Evolutionary conservation across 2,329 filamentous ascomycete species (phyloP).

Genomic region (Colletotrichum sp.): DNA sequence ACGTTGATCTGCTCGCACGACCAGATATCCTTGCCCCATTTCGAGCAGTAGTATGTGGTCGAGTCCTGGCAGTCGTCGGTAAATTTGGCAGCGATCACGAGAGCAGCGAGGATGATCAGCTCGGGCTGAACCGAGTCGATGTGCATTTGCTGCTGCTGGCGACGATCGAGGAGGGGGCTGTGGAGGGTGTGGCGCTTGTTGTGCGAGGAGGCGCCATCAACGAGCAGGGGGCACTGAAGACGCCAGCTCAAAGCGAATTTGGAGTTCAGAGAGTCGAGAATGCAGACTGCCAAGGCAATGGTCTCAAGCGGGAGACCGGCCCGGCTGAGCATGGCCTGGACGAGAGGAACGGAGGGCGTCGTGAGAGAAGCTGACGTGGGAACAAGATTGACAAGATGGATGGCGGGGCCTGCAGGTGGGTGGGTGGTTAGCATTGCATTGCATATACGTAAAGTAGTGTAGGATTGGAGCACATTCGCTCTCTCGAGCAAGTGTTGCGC

Average conservation of each 20-base stretch:
- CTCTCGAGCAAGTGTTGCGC: not conserved
- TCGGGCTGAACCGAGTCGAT: slow-evolving; percentile 68
- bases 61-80: slow-evolving; percentile 62
- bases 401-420: slow-evolving; percentile 60
- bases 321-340: slow-evolving; percentile 65
- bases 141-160: slow-evolving; percentile 47
- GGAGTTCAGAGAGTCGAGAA: slow-evolving; percentile 68
- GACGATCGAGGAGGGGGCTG: slow-evolving; percentile 32
- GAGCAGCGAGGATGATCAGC: slow-evolving; percentile 65
- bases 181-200: slow-evolving; percentile 55
- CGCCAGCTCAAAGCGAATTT: slow-evolving; percentile 70
- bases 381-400: slow-evolving; percentile 70
- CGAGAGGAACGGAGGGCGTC: slow-evolving; percentile 60
- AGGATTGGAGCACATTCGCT: slow-evolving; percentile 26
- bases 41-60: slow-evolving; percentile 56
- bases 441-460: not conserved
- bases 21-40: slow-evolving; percentile 63
- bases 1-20: slow-evolving; percentile 66
- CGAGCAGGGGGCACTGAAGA: slow-evolving; percentile 57
- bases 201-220: slow-evolving; percentile 24
- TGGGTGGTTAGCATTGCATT: slow-evolving; percentile 18
- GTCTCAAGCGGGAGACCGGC: slow-evolving; percentile 65
- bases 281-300: slow-evolving; percentile 68
- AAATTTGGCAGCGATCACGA: slow-evolving; percentile 71
- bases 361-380: slow-evolving; percentile 67